Conservation (phyloP, 2,329 filamentous ascomycete species). For the Colletotrichum shisoi region DNA sequence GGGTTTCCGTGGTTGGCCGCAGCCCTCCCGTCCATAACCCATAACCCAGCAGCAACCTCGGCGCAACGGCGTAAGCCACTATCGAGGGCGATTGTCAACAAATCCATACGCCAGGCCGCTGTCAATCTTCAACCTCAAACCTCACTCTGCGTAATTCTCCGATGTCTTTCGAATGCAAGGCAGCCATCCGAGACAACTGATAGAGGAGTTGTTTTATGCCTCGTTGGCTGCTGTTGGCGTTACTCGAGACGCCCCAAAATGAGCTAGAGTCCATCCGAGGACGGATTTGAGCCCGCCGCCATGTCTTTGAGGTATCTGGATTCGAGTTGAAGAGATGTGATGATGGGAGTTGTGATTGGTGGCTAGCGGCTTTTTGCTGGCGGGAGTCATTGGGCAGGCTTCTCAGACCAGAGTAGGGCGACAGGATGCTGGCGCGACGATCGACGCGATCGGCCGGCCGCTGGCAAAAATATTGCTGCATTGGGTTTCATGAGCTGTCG, state of each 20-base stretch:
- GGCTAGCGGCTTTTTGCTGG: constrained; percentile 6
- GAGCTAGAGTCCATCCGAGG: neutral
- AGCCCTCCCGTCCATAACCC: neutral
- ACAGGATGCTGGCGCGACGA: constrained; percentile 32
- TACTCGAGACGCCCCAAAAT: neutral
- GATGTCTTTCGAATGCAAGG: constrained; percentile 4
- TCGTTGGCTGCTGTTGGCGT: neutral
- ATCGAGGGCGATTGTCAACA: constrained; percentile 23
- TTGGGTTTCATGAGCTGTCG: constrained; percentile 25
- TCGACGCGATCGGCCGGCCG: constrained; percentile 38
- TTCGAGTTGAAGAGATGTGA: neutral
- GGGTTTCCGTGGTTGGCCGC: neutral
- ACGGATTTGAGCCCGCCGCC: neutral
- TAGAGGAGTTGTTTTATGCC: neutral
- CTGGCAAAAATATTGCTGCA: constrained; percentile 29
- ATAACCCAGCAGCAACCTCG: constrained; percentile 1
- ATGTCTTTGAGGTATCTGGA: neutral
- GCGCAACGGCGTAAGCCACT: constrained; percentile 6
- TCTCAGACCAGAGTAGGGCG: constrained; percentile 18
- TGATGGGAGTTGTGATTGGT: constrained; percentile 11
- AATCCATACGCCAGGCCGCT: constrained; percentile 5
- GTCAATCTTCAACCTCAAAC: constrained; percentile 10
- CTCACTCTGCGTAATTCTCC: constrained; percentile 33
- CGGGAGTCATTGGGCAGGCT: constrained; percentile 5
- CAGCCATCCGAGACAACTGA: neutral